Evolutionary conservation across 805 yeast genomes (phyloP).

Genomic region (Monosporozyma unispora): DNA sequence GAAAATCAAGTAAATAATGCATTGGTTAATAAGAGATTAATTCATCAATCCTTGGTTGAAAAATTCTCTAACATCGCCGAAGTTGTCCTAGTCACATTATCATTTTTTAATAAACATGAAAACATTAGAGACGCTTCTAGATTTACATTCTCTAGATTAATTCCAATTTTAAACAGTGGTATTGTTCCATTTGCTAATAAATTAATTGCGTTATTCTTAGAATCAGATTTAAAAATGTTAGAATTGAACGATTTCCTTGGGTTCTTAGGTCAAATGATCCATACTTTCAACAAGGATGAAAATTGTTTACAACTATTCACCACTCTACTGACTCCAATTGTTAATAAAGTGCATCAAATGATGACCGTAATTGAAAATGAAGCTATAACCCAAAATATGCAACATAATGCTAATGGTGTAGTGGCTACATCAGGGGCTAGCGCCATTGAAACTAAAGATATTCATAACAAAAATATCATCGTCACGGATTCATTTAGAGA

Average conservation of each 20-base stretch:
- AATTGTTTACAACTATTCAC: conserved; percentile 65
- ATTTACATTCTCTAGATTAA: conserved; percentile 78
- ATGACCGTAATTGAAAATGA: conserved; percentile 38
- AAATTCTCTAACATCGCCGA: conserved; percentile 65
- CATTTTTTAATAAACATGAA: conserved; percentile 57
- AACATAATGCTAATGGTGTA: not conserved
- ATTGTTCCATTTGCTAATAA: conserved; percentile 52
- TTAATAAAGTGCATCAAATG: conserved; percentile 49
- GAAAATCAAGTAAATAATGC: conserved; percentile 33
- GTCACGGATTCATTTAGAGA: conserved; percentile 59
- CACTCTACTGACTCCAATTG: conserved; percentile 65
- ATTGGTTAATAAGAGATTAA: conserved; percentile 23
- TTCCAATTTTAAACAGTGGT: conserved; percentile 55
- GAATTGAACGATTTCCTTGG: conserved; percentile 77
- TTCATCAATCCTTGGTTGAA: conserved; percentile 30
- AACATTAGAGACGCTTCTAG: conserved; percentile 77
- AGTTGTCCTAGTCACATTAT: conserved; percentile 75
- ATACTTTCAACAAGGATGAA: conserved; percentile 58
- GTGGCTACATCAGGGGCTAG: not conserved
- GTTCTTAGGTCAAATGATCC: conserved; percentile 82
- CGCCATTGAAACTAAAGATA: conserved; percentile 5
- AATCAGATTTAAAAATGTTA: conserved; percentile 43
- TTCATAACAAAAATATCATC: conserved; percentile 21
- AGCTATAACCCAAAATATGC: conserved; percentile 12
- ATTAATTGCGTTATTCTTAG: conserved; percentile 57